Evolutionary conservation across 257 asterid genomes (phyloP), one percentile per base, ranked within the genome.

Genomic region (Gentiana dahurica): DNA sequence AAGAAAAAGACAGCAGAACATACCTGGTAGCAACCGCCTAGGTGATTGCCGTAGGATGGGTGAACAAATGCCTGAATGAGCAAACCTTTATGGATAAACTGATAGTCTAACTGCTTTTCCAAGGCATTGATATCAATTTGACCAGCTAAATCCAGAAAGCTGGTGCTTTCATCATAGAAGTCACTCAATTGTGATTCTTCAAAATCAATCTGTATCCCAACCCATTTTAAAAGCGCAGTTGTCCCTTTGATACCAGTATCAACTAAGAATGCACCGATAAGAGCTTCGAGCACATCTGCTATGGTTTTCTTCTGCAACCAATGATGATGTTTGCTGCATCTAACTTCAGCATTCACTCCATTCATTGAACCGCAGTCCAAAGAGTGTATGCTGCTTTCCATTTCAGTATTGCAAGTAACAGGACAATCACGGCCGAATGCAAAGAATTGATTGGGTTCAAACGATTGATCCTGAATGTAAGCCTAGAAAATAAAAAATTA

Each of bases 21-120:
- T 67, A 85, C 98, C 94, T 91, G 97, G 80, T 88, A 92, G 79
- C 99, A 88, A 57, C 98, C 96, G 71, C 95, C 97, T 49, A 56
- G 61, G 58, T 72, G 83, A 58, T 68, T 75, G 85, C 77, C 77
- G 78, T 68, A 85, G 59, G 97, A 92, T 36, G 97, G 99, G 73
- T 92, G 99, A 68, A 88, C 69, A 62, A 92, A 88, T 58, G 99
- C 99, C 80, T 85, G 99, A 68, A 85, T 79, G 58, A 88, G 94
- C 77, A 92, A 74, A 63, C 99, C 99, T 69, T 81, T 88, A 34
- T 88, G 77, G 56, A 62, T 24, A 64, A 92, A 92, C 12, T 75
- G 52, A 79, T 88, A 77, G 39, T 75, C 76, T 55, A 88, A 60
- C 57, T 60, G 34, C 67, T 60, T 67, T 72, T 92, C 99, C 59